phyloP scores from a whole-genome alignment of 129 eudicot genomes.

The Mikania micrantha region DNA sequence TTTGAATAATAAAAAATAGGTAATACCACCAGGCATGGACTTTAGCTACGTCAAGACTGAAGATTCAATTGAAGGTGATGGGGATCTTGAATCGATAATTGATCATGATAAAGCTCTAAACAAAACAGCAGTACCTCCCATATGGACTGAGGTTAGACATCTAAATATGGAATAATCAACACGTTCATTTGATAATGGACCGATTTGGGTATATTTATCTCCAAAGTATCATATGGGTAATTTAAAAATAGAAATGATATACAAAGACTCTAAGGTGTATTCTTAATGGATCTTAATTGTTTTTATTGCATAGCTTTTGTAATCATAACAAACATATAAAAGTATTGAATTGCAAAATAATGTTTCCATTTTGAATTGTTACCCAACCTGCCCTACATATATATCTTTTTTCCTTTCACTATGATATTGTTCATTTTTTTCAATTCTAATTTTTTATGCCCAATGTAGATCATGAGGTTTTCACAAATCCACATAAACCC shows the following conservation, averaged over 20 bases:
- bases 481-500: constrained; percentile 83
- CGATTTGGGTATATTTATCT: not conserved
- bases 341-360: not conserved
- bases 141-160: constrained; percentile 71
- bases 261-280: not conserved
- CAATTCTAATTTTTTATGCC: constrained; percentile 1
- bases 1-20: constrained; percentile 37
- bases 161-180: not conserved
- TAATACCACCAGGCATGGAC: constrained; percentile 91
- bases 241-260: not conserved
- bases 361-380: too few species aligned
- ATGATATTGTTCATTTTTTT: not conserved
- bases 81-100: constrained; percentile 60
- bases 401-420: not conserved
- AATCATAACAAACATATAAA: not conserved
- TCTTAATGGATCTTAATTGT: not conserved
- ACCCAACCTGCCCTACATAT: not conserved
- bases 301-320: not conserved
- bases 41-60: constrained; percentile 64
- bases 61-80: constrained; percentile 50
- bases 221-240: not conserved
- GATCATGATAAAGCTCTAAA: constrained; percentile 46
- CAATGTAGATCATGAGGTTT: constrained; percentile 67
- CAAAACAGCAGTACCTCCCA: constrained; percentile 62
- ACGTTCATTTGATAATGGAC: not conserved